Conservation (phyloP, 176 grass and related monocot species). For the Avena eriantha region DNA sequence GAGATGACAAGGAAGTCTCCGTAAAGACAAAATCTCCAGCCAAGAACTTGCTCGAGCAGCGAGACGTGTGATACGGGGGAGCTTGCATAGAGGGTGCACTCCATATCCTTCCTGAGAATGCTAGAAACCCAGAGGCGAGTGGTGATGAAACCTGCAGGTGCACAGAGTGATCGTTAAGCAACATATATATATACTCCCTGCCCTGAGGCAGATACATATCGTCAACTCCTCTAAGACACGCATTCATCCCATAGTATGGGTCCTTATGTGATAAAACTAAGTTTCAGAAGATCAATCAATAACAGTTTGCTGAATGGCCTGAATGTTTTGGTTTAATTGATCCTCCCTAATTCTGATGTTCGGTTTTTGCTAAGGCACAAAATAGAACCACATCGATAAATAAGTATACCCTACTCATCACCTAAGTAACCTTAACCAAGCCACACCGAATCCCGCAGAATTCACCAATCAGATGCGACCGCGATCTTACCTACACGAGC, state of each 20-base stretch:
- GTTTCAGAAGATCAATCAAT: not conserved
- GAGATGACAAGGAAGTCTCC: slow-evolving; percentile 79
- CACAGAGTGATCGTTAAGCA: not conserved
- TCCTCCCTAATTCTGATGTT: not conserved
- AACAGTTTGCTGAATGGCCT: not conserved
- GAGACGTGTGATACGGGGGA: slow-evolving; percentile 70
- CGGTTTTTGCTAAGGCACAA: not conserved
- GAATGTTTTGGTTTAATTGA: not conserved
- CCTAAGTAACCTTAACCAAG: not conserved
- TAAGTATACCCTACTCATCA: not conserved
- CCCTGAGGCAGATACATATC: not conserved
- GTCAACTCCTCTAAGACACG: not conserved
- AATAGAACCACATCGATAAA: not conserved
- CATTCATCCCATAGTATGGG: not conserved
- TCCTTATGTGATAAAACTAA: not conserved
- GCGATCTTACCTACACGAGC: not conserved
- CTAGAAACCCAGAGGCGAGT: slow-evolving; percentile 43
- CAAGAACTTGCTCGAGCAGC: slow-evolving; percentile 89
- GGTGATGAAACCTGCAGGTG: slow-evolving; percentile 53
- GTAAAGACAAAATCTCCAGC: slow-evolving; percentile 91
- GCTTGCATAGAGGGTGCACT: slow-evolving; percentile 70
- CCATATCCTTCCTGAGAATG: slow-evolving; percentile 81
- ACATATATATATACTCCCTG: not conserved
- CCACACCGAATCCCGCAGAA: not conserved
- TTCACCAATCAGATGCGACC: not conserved